These are phyloP conservation scores for Claviceps sp. DNA, from an alignment of 2,329 filamentous ascomycete species.

Conservation along the genomic window DNA sequence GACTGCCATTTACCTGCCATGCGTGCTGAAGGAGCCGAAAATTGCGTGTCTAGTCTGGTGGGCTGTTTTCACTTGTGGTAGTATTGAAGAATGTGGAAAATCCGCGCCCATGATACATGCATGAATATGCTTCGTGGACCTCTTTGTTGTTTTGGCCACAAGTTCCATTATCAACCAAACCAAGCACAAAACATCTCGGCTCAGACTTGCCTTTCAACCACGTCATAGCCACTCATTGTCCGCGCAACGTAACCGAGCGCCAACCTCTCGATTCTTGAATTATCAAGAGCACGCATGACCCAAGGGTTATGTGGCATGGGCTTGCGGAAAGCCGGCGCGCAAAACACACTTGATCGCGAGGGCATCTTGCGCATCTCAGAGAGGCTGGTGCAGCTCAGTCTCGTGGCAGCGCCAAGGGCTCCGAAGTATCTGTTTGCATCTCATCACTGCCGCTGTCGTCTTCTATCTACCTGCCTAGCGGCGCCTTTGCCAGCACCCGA, in stretches of 20 bases:
- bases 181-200: conserved; percentile 18
- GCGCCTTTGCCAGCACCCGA: not conserved
- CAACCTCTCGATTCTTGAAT: not conserved
- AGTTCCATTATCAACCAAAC: not conserved
- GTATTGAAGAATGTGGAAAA: no score
- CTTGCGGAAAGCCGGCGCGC: not conserved
- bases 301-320: not conserved
- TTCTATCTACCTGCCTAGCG: not conserved
- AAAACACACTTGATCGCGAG: not conserved
- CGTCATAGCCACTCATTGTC: conserved; percentile 29
- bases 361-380: not conserved
- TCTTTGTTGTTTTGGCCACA: no score
- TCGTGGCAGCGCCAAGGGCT: conserved; percentile 26
- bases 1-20: no score
- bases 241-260: not conserved
- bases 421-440: conserved; percentile 59
- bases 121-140: no score
- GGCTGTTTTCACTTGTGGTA: no score
- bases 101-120: no score
- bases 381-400: not conserved
- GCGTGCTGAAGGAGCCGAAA: no score
- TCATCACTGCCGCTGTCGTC: conserved; percentile 45
- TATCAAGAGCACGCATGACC: not conserved
- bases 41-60: no score
- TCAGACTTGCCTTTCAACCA: conserved; percentile 53